These are phyloP conservation scores for Proliferodiscus dingleyae DNA, from an alignment of 2,329 filamentous ascomycete species.

Conservation along the genomic window DNA sequence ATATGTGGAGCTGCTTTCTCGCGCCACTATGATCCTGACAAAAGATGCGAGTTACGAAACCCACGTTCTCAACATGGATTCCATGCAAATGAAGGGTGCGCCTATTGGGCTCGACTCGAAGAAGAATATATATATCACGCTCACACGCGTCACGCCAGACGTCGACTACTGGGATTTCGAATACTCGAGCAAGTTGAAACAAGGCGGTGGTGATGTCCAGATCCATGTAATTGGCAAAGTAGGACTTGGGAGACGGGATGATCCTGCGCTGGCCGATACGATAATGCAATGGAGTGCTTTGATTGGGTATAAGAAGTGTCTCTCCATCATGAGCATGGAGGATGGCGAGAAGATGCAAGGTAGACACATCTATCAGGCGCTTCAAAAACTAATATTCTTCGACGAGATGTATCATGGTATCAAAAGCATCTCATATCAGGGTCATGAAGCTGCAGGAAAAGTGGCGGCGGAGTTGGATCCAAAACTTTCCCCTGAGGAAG, in stretches of 20 bases:
- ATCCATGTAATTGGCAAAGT: neutral
- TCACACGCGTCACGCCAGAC: neutral
- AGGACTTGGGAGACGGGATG: neutral
- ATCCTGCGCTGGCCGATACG: neutral
- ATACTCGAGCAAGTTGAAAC: neutral
- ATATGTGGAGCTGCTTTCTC: conserved; percentile 5
- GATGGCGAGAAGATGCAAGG: conserved; percentile 33
- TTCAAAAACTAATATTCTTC: conserved; percentile 35
- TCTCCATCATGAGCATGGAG: conserved; percentile 26
- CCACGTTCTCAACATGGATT: neutral
- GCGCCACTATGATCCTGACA: conserved; percentile 3
- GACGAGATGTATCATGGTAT: conserved; percentile 31
- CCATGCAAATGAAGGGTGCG: conserved; percentile 3
- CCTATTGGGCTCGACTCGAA: conserved; percentile 2
- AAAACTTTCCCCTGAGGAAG: neutral
- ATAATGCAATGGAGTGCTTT: neutral
- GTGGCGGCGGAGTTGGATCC: conserved; percentile 1
- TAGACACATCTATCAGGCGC: conserved; percentile 36
- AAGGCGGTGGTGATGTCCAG: neutral
- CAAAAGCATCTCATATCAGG: conserved; percentile 25
- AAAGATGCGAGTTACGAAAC: neutral
- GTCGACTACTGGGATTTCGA: neutral
- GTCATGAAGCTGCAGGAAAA: conserved; percentile 29
- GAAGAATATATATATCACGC: neutral
- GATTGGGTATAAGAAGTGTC: conserved; percentile 25